Evolutionary conservation across 2,329 filamentous ascomycete genomes (phyloP).

Genomic region (Gnomoniopsis smithogilvyi): DNA sequence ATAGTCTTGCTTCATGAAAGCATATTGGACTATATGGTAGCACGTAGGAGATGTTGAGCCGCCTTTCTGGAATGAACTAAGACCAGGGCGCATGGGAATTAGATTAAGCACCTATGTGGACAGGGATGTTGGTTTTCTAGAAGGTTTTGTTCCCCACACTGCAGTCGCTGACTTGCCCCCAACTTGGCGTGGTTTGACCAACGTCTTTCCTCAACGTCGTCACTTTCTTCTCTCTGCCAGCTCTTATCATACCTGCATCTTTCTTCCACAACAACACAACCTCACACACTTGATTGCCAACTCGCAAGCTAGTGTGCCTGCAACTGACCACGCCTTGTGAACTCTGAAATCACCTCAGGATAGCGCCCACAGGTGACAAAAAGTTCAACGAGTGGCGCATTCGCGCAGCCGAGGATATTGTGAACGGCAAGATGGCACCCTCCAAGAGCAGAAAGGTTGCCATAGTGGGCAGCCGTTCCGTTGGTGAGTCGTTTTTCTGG

Average conservation of each 20-base stretch:
- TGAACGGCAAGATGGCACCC: constrained; percentile 38
- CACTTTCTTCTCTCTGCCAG: not conserved
- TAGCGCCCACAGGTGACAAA: constrained; percentile 1
- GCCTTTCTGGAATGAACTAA: not conserved
- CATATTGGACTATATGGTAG: not conserved
- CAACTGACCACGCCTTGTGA: not conserved
- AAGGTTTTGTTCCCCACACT: not conserved
- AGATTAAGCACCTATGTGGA: not conserved
- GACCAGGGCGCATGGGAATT: not conserved
- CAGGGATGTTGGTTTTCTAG: constrained; percentile 5
- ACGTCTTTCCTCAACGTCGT: not conserved
- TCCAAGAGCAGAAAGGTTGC: constrained; percentile 92
- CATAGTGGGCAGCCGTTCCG: constrained; percentile 90
- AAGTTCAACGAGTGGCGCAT: constrained; percentile 4
- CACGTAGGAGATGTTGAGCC: not conserved
- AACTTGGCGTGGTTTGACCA: not conserved
- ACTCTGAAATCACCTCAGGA: not conserved
- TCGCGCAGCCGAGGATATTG: not conserved
- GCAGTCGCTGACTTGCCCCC: not conserved
- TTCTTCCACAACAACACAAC: not conserved
- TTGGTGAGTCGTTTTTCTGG: constrained; percentile 45
- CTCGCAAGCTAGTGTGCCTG: not conserved
- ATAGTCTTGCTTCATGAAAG: no score
- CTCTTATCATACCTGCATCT: not conserved
- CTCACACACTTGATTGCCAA: not conserved